phyloP scores from a whole-genome alignment of 2,329 filamentous ascomycete species.

The Paraphoma sp. region DNA sequence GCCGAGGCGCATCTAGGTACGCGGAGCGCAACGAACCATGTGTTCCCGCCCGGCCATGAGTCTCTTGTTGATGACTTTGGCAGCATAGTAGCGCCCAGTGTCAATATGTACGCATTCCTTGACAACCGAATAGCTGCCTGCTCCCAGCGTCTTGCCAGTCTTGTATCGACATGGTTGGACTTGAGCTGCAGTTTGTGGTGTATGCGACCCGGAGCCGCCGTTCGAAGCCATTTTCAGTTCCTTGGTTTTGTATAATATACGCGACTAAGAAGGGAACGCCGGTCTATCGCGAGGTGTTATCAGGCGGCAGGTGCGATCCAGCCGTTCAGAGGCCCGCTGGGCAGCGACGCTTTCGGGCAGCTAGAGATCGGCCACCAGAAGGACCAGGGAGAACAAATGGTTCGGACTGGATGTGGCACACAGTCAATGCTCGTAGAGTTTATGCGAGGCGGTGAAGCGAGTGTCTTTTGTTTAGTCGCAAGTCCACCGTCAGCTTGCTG shows the following conservation, averaged over 20 bases:
- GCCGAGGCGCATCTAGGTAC: not conserved
- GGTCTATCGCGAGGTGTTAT: too few relatives aligned
- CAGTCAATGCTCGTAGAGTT: too few relatives aligned
- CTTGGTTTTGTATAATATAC: too few relatives aligned
- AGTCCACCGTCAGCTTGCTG: conserved; percentile 5
- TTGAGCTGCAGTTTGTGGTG: conserved; percentile 55
- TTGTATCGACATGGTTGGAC: conserved; percentile 98
- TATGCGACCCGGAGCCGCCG: conserved; percentile 41
- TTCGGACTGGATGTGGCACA: too few relatives aligned
- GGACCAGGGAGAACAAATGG: too few relatives aligned
- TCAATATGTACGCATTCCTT: conserved; percentile 99
- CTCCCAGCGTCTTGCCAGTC: conserved; percentile 95
- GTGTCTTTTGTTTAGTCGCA: not conserved
- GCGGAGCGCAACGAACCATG: conserved; percentile 69
- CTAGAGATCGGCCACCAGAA: too few relatives aligned
- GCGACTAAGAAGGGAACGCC: too few relatives aligned
- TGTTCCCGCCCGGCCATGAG: conserved; percentile 97
- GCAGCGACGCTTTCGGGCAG: too few relatives aligned
- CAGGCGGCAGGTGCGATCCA: too few relatives aligned
- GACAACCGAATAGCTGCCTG: conserved; percentile 96
- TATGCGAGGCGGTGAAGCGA: not conserved
- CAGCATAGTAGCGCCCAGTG: conserved; percentile 95
- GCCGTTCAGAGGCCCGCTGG: too few relatives aligned
- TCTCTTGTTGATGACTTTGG: conserved; percentile 99
- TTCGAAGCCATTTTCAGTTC: conserved; percentile 33